These are phyloP conservation scores for Flueggea neowawraea DNA, from an alignment of 441 rosid species.

Conservation along the genomic window DNA sequence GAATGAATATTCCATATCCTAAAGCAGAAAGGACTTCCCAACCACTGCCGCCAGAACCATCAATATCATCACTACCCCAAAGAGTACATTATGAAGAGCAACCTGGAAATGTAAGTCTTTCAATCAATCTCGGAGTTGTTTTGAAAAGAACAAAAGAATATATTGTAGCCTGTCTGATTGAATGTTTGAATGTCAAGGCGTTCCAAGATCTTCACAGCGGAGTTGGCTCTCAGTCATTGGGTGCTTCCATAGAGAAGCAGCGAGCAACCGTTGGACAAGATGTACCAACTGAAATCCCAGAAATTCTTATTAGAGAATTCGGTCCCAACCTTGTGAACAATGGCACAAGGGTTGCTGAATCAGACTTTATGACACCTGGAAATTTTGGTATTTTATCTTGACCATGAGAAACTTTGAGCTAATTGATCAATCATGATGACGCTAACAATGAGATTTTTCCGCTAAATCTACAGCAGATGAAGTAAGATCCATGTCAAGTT, in stretches of 20 bases:
- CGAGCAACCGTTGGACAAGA: conserved; percentile 25
- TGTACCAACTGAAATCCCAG: conserved; percentile 32
- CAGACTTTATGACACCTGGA: conserved; percentile 44
- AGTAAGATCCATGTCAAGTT: conserved; percentile 61
- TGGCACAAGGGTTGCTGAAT: conserved; percentile 25
- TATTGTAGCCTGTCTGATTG: conserved; percentile 21
- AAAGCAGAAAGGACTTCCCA: conserved; percentile 48
- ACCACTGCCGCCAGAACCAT: conserved; percentile 44
- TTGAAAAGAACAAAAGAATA: background rate
- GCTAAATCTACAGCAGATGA: conserved; percentile 47
- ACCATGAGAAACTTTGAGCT: conserved; percentile 9
- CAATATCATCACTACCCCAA: conserved; percentile 39
- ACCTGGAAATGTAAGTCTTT: conserved; percentile 42
- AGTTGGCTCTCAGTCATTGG: conserved; percentile 36
- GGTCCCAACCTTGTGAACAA: conserved; percentile 32
- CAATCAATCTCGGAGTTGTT: conserved; percentile 1
- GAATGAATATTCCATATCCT: conserved; percentile 7
- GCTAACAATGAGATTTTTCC: background rate
- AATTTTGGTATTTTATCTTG: conserved; percentile 45
- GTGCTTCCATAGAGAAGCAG: conserved; percentile 44
- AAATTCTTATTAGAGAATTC: conserved; percentile 32
- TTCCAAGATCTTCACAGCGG: conserved; percentile 46
- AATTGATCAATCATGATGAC: conserved; percentile 2
- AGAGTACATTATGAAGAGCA: conserved; percentile 33
- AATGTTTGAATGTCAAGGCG: conserved; percentile 35